Evolutionary conservation across 2,329 filamentous ascomycete species (phyloP).

Genomic region (Chaetothyriales sp.): DNA sequence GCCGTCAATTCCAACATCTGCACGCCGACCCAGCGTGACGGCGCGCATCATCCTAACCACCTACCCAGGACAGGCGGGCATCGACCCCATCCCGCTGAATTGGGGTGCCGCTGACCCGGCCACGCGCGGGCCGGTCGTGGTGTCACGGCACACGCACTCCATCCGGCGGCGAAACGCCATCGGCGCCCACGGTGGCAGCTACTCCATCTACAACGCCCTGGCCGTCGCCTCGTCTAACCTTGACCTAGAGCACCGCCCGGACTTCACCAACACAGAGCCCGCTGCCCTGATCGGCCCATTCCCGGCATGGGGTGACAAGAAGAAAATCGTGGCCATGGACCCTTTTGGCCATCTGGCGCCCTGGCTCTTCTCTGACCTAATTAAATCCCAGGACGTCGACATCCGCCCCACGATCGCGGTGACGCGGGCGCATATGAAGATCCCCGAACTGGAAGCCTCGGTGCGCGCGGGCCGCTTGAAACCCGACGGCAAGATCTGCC

Average conservation of each 20-base stretch:
- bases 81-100: constrained; percentile 75
- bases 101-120: constrained; percentile 71
- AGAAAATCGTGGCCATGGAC: constrained; percentile 97
- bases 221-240: constrained; percentile 86
- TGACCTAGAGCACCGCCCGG: constrained; percentile 63
- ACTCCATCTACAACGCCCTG: constrained; percentile 88
- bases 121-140: constrained; percentile 73
- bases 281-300: constrained; percentile 82
- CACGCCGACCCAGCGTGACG: constrained; percentile 20
- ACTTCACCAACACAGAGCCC: constrained; percentile 77
- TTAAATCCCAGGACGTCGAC: constrained; percentile 66
- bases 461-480: constrained; percentile 63
- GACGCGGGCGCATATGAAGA: constrained; percentile 86
- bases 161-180: constrained; percentile 66
- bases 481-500: constrained; percentile 75
- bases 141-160: constrained; percentile 61
- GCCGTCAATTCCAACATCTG: constrained; percentile 6
- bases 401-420: constrained; percentile 84
- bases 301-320: constrained; percentile 72
- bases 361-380: constrained; percentile 67
- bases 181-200: constrained; percentile 72
- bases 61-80: constrained; percentile 86
- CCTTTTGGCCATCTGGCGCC: constrained; percentile 78
- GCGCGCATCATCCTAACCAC: constrained; percentile 61
- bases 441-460: constrained; percentile 87